Evolutionary conservation across 768 basidiomycete genomes (phyloP), one percentile per base, ranked within the genome.

Genomic region (Russula sp.): DNA sequence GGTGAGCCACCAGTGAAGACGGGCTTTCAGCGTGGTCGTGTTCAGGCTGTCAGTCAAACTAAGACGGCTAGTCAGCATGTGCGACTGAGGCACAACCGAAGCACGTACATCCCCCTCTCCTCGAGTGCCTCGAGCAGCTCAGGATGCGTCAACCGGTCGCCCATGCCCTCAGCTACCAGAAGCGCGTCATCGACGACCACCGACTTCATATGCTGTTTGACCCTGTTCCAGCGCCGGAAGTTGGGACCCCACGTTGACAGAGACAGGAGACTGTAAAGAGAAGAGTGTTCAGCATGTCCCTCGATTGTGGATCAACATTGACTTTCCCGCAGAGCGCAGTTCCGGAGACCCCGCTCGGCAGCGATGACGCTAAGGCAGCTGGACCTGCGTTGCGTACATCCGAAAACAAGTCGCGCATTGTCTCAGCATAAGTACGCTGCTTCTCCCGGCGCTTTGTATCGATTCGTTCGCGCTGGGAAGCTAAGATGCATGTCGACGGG

Each of bases 401-500:
- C 62, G 65, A 65, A 56, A 70, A 70, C 35, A 60, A 61, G 1
- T 64, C 55, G 41, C 56, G 57, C 67, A 65, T 67, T 35, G 56
- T 59, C 29, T 65, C 59, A 32, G 68, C 67, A 56, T 51, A 68
- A 4, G 53, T 51, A 50, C 51, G 76, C 67, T 84, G 74, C 59
- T 68, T 72, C 41, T 82, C 69, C 73, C 79, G 66, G 68, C 78
- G 72, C 75, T 83, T 77, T 71, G 78, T 64, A 71, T 77, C 69
- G 74, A 87, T 77, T 75, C 93, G 75, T 76, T 86, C 71, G 41
- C 79, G 83, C 74, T 94, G 92, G 13, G 87, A 85, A 1, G 92
- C 88, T 6, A 94, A 80, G 58, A 93, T 79, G 69, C 90, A 93
- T 0, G 92, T 93, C 3, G 90, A 93, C 0, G 92, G 92, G 32